phyloP scores from a whole-genome alignment of 2,329 filamentous ascomycete genomes.

The Trichoderma brevicompactum region DNA sequence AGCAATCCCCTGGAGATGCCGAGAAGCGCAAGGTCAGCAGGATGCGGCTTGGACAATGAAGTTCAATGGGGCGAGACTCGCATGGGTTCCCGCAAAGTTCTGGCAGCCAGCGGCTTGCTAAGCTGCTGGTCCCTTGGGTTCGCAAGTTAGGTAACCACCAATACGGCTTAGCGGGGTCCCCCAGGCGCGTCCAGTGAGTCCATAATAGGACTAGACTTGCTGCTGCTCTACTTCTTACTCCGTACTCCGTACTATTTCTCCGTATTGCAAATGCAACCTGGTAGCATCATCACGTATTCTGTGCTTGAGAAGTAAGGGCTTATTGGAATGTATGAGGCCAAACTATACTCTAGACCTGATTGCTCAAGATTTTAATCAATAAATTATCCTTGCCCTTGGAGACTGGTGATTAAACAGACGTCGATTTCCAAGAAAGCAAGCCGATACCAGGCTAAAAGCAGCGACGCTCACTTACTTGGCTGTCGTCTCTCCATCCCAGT shows the following conservation, averaged over 20 bases:
- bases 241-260: constrained; percentile 3
- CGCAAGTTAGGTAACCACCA: neutral
- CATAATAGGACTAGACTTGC: neutral
- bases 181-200: constrained; percentile 2
- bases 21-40: neutral
- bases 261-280: constrained; percentile 1
- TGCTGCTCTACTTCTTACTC: constrained; percentile 13
- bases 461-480: constrained; percentile 3
- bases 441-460: constrained; percentile 19
- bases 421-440: neutral
- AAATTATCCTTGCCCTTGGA: neutral
- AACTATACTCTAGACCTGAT: neutral
- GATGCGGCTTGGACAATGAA: neutral
- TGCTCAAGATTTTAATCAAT: neutral
- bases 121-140: neutral
- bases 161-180: constrained; percentile 2
- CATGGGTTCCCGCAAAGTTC: constrained; percentile 21
- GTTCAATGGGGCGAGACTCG: constrained; percentile 3
- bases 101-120: constrained; percentile 10
- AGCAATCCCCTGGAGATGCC: neutral
- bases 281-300: neutral
- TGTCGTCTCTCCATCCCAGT: neutral
- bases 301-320: neutral
- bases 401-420: neutral
- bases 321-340: neutral